Evolutionary conservation across 169 alveolate genomes (phyloP).

Genomic region (Babesia sp.): DNA sequence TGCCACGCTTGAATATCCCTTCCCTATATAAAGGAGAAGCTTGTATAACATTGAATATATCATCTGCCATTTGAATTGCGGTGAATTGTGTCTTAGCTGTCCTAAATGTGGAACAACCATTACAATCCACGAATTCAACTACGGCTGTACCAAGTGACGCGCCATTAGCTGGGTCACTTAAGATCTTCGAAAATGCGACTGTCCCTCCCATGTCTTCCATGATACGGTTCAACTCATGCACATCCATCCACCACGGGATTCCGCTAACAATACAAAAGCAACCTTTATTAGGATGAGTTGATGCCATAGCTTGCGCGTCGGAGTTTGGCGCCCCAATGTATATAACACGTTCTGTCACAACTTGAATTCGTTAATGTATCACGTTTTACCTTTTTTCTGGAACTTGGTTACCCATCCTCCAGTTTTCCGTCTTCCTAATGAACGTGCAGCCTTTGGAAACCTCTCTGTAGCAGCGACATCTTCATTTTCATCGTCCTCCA

Average conservation of each 20-base stretch:
- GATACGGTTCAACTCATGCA: conserved; percentile 19
- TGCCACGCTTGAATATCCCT: conserved; percentile 24
- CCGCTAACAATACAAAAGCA: conserved; percentile 53
- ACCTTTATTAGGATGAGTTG: conserved; percentile 41
- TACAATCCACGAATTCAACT: conserved; percentile 44
- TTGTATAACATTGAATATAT: conserved; percentile 22
- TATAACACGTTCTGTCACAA: conserved; percentile 40
- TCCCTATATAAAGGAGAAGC: conserved; percentile 36
- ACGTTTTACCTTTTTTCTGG: conserved; percentile 7
- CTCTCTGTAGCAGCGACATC: background rate
- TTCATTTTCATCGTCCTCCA: conserved; percentile 37
- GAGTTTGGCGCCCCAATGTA: conserved; percentile 65
- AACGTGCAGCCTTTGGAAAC: background rate
- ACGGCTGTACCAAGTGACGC: conserved; percentile 48
- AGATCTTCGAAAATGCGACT: conserved; percentile 34
- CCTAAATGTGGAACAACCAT: conserved; percentile 14
- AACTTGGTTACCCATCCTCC: conserved; percentile 25
- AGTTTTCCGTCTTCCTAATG: conserved; percentile 14
- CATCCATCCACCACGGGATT: conserved; percentile 58
- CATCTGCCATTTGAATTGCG: conserved; percentile 20
- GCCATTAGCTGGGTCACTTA: conserved; percentile 45
- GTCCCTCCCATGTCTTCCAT: conserved; percentile 17
- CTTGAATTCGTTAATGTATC: background rate
- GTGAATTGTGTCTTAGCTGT: conserved; percentile 22
- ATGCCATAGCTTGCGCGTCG: conserved; percentile 39